Base-by-base conservation (phyloP, 192 early-diverging fungal species). In the Geosiphon pyriformis region DNA sequence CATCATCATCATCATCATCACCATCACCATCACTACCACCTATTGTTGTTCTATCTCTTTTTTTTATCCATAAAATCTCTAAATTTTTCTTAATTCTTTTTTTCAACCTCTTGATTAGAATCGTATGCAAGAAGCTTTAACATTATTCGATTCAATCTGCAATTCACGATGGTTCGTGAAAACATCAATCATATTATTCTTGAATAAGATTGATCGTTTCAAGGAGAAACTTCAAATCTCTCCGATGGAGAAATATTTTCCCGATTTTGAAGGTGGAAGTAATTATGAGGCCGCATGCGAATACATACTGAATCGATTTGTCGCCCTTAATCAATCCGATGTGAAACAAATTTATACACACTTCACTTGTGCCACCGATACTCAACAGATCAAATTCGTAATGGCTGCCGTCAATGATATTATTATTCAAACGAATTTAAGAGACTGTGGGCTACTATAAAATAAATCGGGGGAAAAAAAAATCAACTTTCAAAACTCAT, bases 121-220 rank as follows among this genome's bases (percentile, higher is more conserved):
- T 82, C 91, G 93, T 56, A 91, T 98, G 87, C 90, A 93, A 69
- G 95, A 98, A 77, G 92, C 94, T 18, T 78, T 98, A 70, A 95
- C 93, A 6, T 82, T 98, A 59, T 98, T 98, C 70, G 95, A 95
- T 72, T 94, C 94, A 1, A 96, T 98, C 72, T 98, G 95, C 78
- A 98, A 98, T 78, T 90, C 88, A 66, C 83, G 93, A 62, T 96
- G 94, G 95, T 98, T 98, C 62, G 88, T 91, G 32, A 91, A 92
- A 71, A 98, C 95, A 1, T 94, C 93, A n/a, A 94, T 98, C 31
- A 98, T 98, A 72, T 81, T 98, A 50, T 98, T 98, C 86, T 80
- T 98, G 54, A 98, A 98, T 87, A 98, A 98, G 79, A 94, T 98
- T 67, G 95, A 98, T 82, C 81, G 94, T 27, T 96, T 98, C 83